Percentiles rank a stretch among this genome's conserved stretches.
These are phyloP conservation scores for Phanerodontia chrysosporium DNA, from an alignment of 768 basidiomycete species.

Conservation along the genomic window DNA sequence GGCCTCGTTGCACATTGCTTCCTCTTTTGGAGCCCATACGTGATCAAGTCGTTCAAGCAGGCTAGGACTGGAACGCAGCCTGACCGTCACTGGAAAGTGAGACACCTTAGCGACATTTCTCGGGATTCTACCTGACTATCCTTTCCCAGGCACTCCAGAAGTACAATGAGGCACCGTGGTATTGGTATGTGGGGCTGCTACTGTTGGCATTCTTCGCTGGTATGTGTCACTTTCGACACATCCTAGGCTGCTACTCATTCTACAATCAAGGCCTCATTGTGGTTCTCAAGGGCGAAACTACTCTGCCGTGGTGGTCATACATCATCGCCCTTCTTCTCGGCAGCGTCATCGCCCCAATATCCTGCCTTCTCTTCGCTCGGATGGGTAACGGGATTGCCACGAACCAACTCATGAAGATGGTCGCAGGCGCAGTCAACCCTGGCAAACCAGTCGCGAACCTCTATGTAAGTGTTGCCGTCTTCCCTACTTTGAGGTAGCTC, in stretches of 20 bases:
- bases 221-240: slow-evolving; percentile 19
- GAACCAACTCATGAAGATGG: slow-evolving; percentile 63
- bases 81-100: slow-evolving; percentile 53
- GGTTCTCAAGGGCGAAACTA: slow-evolving; percentile 53
- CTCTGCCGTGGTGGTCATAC: slow-evolving; percentile 61
- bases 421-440: slow-evolving; percentile 54
- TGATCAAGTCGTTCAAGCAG: slow-evolving; percentile 45
- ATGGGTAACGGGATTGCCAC: slow-evolving; percentile 60
- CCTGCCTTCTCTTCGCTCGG: slow-evolving; percentile 49
- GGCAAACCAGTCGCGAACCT: slow-evolving; percentile 68
- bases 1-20: slow-evolving; percentile 52
- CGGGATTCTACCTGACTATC: neutral
- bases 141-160: slow-evolving; percentile 39
- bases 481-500: neutral
- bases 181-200: slow-evolving; percentile 53
- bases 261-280: slow-evolving; percentile 45
- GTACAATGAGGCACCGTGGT: slow-evolving; percentile 58
- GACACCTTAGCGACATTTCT: neutral
- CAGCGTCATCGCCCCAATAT: slow-evolving; percentile 43
- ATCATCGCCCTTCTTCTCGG: slow-evolving; percentile 55
- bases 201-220: slow-evolving; percentile 52
- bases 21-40: slow-evolving; percentile 55
- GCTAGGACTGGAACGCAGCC: slow-evolving; percentile 42
- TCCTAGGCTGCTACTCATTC: neutral
- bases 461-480: slow-evolving; percentile 36